phyloP scores from a whole-genome alignment of 805 yeast species.

The Saccharomyces mikatae region DNA sequence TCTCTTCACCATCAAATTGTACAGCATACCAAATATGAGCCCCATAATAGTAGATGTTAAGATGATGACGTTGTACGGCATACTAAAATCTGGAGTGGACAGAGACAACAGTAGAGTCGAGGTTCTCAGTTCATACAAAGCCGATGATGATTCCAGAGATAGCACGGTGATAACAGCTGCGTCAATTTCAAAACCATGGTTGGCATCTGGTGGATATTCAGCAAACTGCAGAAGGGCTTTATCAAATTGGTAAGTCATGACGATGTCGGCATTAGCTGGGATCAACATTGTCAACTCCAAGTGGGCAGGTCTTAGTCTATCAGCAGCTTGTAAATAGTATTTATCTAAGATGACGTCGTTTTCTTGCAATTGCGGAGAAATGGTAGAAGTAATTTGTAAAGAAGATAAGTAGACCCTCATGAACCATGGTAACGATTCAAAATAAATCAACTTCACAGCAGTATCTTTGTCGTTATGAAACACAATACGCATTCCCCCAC shows the following conservation, averaged over 20 bases:
- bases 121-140: slow-evolving; percentile 55
- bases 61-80: slow-evolving; percentile 97
- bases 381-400: slow-evolving; percentile 26
- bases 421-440: slow-evolving; percentile 89
- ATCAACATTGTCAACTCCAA: slow-evolving; percentile 58
- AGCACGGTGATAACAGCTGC: slow-evolving; percentile 73
- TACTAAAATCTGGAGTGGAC: slow-evolving; percentile 96
- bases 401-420: slow-evolving; percentile 77
- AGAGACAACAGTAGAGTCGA: slow-evolving; percentile 77
- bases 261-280: slow-evolving; percentile 56
- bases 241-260: slow-evolving; percentile 72
- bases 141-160: slow-evolving; percentile 18
- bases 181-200: slow-evolving; percentile 91
- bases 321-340: slow-evolving; percentile 68
- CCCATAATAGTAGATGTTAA: slow-evolving; percentile 91
- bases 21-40: slow-evolving; percentile 77
- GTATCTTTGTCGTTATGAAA: slow-evolving; percentile 56
- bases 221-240: slow-evolving; percentile 75
- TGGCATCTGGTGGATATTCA: slow-evolving; percentile 99
- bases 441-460: slow-evolving; percentile 48
- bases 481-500: slow-evolving; percentile 79
- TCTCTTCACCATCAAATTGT: slow-evolving; percentile 66
- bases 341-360: slow-evolving; percentile 41
- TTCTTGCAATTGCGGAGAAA: slow-evolving; percentile 24
- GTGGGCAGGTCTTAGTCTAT: slow-evolving; percentile 74